Evolutionary conservation across 495 filamentous ascomycete genomes (phyloP).

Genomic region (Daldinia loculata): DNA sequence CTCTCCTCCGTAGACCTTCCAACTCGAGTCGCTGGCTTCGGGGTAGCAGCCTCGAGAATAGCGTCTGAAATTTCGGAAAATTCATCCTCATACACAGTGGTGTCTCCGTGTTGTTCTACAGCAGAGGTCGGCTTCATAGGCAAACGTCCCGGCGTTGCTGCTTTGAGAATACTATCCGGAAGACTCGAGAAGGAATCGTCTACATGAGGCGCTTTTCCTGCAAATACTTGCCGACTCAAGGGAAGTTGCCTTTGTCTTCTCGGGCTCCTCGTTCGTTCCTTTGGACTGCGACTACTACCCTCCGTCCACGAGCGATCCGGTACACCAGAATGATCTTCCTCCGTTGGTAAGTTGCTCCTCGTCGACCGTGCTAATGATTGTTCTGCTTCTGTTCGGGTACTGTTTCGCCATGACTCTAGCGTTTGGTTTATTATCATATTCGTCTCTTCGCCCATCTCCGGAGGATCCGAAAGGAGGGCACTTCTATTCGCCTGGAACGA

Average conservation of each 20-base stretch:
- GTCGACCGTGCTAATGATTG: constrained; percentile 5
- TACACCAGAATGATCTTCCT: constrained; percentile 22
- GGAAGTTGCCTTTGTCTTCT: constrained; percentile 31
- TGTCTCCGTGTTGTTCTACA: constrained; percentile 27
- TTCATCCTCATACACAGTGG: constrained; percentile 57
- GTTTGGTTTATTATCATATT: constrained; percentile 56
- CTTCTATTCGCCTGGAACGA: constrained; percentile 51
- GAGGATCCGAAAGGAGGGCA: constrained; percentile 41
- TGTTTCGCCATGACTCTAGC: constrained; percentile 53
- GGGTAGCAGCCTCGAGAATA: constrained; percentile 59
- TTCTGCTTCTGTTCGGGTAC: constrained; percentile 33
- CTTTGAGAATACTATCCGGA: constrained; percentile 43
- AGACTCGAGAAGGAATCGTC: constrained; percentile 47
- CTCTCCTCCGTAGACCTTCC: constrained; percentile 7
- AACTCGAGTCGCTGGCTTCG: constrained; percentile 41
- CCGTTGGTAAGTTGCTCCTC: constrained; percentile 5
- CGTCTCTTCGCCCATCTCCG: constrained; percentile 55
- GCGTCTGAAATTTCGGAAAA: constrained; percentile 61
- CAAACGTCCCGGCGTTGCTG: constrained; percentile 42
- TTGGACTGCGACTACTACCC: constrained; percentile 14
- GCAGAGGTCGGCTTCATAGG: constrained; percentile 35
- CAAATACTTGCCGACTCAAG: constrained; percentile 39
- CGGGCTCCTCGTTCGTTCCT: constrained; percentile 33
- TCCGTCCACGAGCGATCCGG: constrained; percentile 19
- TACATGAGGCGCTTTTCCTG: constrained; percentile 37